phyloP scores from a whole-genome alignment of 2,329 filamentous ascomycete species.

The Monilinia aucupariae region DNA sequence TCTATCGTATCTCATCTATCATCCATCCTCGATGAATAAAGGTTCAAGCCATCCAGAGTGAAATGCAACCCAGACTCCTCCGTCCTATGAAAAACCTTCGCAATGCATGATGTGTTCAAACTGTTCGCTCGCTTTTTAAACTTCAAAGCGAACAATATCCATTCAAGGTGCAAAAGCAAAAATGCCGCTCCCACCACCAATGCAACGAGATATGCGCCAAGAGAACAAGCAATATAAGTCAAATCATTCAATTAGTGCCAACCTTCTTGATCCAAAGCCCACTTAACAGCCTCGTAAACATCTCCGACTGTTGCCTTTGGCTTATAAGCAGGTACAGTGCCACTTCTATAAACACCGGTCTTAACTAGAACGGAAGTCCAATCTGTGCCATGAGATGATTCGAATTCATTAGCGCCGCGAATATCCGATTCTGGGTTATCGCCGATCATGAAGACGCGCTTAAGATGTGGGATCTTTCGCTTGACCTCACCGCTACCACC shows the following conservation, averaged over 20 bases:
- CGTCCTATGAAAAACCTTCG: neutral
- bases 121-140: neutral
- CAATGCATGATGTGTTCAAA: neutral
- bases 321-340: constrained; percentile 49
- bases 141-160: neutral
- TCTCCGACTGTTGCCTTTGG: constrained; percentile 66
- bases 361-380: constrained; percentile 75
- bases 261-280: constrained; percentile 57
- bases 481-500: constrained; percentile 19
- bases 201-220: neutral
- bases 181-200: neutral
- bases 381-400: constrained; percentile 58
- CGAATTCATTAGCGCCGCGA: constrained; percentile 72
- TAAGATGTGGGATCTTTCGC: constrained; percentile 44
- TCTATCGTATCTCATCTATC: neutral
- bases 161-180: neutral
- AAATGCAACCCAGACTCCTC: constrained; percentile 4
- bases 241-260: constrained; percentile 1
- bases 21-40: neutral
- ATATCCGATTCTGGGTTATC: constrained; percentile 90
- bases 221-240: neutral
- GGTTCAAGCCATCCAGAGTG: neutral
- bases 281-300: constrained; percentile 71
- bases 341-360: constrained; percentile 69
- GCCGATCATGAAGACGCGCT: constrained; percentile 88